phyloP scores from a whole-genome alignment of 225 moss, liverwort and hornwort genomes.

The Polytrichum formosum region DNA sequence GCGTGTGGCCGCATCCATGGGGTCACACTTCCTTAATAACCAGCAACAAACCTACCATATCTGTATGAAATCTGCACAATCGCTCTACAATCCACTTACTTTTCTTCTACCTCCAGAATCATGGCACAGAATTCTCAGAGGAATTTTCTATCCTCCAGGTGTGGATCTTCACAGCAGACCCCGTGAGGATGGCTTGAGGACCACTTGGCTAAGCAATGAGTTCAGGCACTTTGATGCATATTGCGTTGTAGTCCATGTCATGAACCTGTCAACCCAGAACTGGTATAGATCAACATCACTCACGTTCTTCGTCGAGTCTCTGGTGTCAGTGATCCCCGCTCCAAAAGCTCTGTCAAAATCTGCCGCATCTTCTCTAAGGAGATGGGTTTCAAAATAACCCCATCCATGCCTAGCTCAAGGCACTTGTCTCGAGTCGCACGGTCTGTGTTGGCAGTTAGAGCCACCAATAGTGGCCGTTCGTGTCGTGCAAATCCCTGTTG shows the following conservation, averaged over 20 bases:
- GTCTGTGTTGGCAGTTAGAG: constrained; percentile 66
- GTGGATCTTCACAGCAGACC: background rate
- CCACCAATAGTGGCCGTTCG: constrained; percentile 60
- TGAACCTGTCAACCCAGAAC: too few relatives aligned
- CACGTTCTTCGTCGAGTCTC: constrained; percentile 7
- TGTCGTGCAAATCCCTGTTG: constrained; percentile 45
- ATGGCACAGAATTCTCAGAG: background rate
- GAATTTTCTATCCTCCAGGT: background rate
- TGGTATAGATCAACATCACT: too few relatives aligned
- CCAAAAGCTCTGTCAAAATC: constrained; percentile 50
- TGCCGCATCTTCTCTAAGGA: constrained; percentile 62
- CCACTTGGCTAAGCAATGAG: background rate
- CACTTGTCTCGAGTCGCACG: constrained; percentile 49
- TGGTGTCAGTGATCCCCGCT: constrained; percentile 33
- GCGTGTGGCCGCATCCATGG: background rate
- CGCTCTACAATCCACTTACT: background rate
- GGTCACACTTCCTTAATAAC: background rate
- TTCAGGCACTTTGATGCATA: too few relatives aligned
- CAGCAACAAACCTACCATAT: constrained; percentile 1
- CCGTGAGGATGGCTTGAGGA: background rate
- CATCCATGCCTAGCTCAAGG: constrained; percentile 58
- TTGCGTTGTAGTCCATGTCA: too few relatives aligned
- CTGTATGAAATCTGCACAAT: background rate
- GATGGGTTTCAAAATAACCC: constrained; percentile 59
- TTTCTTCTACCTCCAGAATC: background rate